Evolutionary conservation across 306 rosid genomes (phyloP), one percentile per base, ranked within the genome.

Genomic region (Purshia tridentata): DNA sequence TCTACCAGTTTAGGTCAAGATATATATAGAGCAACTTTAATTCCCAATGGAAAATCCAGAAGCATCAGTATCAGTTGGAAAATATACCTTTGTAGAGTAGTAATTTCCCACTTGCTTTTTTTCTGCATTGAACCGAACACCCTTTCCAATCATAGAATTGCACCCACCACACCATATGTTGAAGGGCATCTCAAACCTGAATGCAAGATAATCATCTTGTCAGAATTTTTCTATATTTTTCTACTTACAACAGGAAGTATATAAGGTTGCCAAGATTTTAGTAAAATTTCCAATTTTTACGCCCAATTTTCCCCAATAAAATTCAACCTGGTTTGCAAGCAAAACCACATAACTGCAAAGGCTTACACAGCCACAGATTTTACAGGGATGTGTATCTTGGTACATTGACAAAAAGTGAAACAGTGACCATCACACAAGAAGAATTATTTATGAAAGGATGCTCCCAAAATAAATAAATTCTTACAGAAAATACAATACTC

Each of bases 101-200:
- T 92, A 92, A 77, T 92, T 90, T 77, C 95, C 98, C 68, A 90
- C 95, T 91, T 91, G 95, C 81, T 94, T 89, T 78, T 94, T 94
- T 88, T 94, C 99, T 3, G 99, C 97, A 80, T 89, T 91, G 83
- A 91, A 94, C 67, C 97, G 84, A 61, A 94, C 99, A 78, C 99
- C 99, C 86, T 94, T 94, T 5, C 88, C 97, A 83, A 94, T 94
- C 97, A 94, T 94, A 68, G 96, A 86, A 80, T 94, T 94, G 84
- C 99, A 94, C 69, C 99, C 99, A 75, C 88, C 99, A 69, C 99
- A 94, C 96, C 96, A 91, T 81, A 94, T 80, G 68, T 94, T 88
- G 69, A 72, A 91, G 54, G 96, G 97, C 99, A 89, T 94, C 95
- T 94, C 99, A 69, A 94, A 91, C 87, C 97, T 89, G 87, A 72